phyloP scores from a whole-genome alignment of 1,139 yeast species.

The Sugiyamaella sp. region DNA sequence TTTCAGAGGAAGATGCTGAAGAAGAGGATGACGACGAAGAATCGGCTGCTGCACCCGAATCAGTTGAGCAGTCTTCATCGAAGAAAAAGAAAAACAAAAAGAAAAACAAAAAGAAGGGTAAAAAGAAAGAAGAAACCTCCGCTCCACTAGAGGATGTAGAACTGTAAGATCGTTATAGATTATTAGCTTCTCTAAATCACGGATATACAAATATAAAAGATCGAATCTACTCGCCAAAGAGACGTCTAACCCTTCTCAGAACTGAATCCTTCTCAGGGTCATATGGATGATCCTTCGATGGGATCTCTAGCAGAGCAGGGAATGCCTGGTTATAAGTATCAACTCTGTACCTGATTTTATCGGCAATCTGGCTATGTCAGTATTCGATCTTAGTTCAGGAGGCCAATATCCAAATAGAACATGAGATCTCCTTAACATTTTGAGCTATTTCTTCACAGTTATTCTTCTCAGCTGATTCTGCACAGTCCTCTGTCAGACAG shows the following conservation, averaged over 20 bases:
- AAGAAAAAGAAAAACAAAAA: slow-evolving; percentile 20
- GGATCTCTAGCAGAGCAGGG: slow-evolving; percentile 96
- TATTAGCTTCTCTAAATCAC: background rate
- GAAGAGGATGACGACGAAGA: slow-evolving; percentile 16
- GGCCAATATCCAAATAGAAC: too few species aligned
- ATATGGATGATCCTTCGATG: slow-evolving; percentile 97
- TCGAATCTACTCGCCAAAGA: slow-evolving; percentile 75
- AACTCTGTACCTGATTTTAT: slow-evolving; percentile 77
- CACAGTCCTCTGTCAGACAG: too few species aligned
- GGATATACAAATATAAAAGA: background rate
- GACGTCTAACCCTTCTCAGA: slow-evolving; percentile 87
- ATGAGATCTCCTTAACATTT: too few species aligned
- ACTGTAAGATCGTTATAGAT: slow-evolving; percentile 19
- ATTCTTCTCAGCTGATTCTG: too few species aligned
- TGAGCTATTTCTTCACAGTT: too few species aligned
- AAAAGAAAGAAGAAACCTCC: slow-evolving; percentile 15
- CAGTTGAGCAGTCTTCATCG: slow-evolving; percentile 23
- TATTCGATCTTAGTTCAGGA: background rate
- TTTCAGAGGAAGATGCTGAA: slow-evolving; percentile 8
- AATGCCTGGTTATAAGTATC: slow-evolving; percentile 88
- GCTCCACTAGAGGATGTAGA: slow-evolving; percentile 26
- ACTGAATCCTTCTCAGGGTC: slow-evolving; percentile 97
- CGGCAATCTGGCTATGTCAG: slow-evolving; percentile 60
- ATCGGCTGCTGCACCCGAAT: slow-evolving; percentile 7
- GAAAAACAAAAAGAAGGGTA: slow-evolving; percentile 16